A percentile compares a stretch with the other conserved stretches of the same genome.
Evolutionary conservation across 495 filamentous ascomycete genomes (phyloP).

Genomic region (Daldinia bambusicola): DNA sequence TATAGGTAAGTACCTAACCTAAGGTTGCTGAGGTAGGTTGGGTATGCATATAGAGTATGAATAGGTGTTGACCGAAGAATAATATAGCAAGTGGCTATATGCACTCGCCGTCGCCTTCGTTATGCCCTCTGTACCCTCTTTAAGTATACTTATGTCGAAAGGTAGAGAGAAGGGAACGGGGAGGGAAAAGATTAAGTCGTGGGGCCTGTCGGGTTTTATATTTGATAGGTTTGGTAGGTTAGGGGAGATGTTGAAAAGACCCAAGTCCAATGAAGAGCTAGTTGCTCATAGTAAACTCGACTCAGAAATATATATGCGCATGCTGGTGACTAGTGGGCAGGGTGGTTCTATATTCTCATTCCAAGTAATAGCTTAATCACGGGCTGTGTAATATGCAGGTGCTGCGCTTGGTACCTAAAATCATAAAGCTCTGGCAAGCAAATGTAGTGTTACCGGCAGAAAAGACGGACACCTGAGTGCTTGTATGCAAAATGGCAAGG

Average conservation of each 20-base stretch:
- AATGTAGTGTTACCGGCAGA: not conserved
- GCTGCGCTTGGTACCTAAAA: not conserved
- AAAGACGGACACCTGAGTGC: not conserved
- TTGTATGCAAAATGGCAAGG: not conserved
- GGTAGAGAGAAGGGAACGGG: not conserved
- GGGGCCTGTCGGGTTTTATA: not conserved
- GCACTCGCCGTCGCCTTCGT: not conserved
- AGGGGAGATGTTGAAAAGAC: too few relatives aligned
- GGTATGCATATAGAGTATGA: slow-evolving; percentile 3
- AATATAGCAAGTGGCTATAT: not conserved
- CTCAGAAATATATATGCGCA: not conserved
- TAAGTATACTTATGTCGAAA: slow-evolving; percentile 5
- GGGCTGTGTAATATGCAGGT: not conserved
- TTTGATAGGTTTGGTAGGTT: not conserved
- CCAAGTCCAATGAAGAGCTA: too few relatives aligned
- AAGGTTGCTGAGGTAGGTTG: not conserved
- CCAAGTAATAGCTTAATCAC: not conserved
- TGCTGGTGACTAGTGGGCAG: not conserved
- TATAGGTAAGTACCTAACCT: not conserved
- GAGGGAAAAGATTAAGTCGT: not conserved
- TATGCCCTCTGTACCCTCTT: not conserved
- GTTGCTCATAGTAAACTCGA: too few relatives aligned
- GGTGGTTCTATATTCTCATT: not conserved
- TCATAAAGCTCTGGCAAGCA: not conserved
- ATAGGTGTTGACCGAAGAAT: not conserved